Percentiles rank a stretch among this genome's conserved stretches.
phyloP scores from a whole-genome alignment of 2,329 filamentous ascomycete species.

The Diaporthe batatas region DNA sequence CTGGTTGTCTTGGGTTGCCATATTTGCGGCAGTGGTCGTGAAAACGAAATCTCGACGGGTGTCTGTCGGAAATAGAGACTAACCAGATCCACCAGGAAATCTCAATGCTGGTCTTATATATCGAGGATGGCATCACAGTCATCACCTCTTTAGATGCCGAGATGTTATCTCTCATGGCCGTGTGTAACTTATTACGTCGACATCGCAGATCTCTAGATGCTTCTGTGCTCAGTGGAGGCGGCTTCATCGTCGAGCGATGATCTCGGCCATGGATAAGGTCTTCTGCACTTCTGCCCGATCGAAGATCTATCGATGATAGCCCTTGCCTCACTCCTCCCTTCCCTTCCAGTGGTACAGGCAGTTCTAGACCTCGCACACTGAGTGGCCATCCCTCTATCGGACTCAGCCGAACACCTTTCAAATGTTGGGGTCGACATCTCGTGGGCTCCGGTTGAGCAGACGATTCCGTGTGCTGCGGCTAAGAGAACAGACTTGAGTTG shows the following conservation, averaged over 20 bases:
- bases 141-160: not conserved
- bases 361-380: not conserved
- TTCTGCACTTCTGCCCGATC: slow-evolving; percentile 26
- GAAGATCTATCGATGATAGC: slow-evolving; percentile 5
- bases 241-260: slow-evolving; percentile 7
- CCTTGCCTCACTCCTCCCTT: slow-evolving; percentile 11
- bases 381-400: not conserved
- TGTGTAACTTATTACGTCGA: slow-evolving; percentile 32
- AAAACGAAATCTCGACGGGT: not conserved
- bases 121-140: not conserved
- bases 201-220: slow-evolving; percentile 1
- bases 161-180: not conserved
- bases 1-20: slow-evolving; percentile 22
- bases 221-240: not conserved
- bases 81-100: not conserved
- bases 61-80: not conserved
- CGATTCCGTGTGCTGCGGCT: not conserved
- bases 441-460: not conserved
- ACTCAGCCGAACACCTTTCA: not conserved
- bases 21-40: not conserved
- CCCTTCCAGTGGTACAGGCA: not conserved
- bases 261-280: slow-evolving; percentile 9
- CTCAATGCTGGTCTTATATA: not conserved
- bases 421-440: not conserved
- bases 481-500: not conserved